These are phyloP conservation scores for Paraurostyla sp. DNA, from an alignment of 73 alveolate species.

Conservation along the genomic window DNA sequence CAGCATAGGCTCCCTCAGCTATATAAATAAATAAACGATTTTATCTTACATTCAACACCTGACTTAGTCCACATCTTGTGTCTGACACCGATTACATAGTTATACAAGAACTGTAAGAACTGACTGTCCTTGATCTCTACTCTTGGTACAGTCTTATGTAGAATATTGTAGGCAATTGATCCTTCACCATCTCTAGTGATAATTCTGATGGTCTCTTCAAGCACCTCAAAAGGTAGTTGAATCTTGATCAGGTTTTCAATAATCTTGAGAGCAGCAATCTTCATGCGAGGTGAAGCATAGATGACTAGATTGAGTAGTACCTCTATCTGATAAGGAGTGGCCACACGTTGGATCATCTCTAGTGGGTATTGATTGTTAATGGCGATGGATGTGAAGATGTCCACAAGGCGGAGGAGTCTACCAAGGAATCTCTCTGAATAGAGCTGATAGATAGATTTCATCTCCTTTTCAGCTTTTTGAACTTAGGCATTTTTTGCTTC, in stretches of 20 bases:
- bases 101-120: conserved; percentile 60
- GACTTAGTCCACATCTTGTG: conserved; percentile 59
- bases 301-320: conserved; percentile 37
- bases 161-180: not conserved
- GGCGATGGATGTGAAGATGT: conserved; percentile 55
- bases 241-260: conserved; percentile 57
- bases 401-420: conserved; percentile 55
- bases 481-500: not conserved
- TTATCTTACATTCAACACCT: conserved; percentile 59
- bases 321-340: conserved; percentile 54
- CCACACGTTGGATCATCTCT: conserved; percentile 63
- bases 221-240: conserved; percentile 53
- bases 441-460: not conserved
- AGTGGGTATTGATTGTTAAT: conserved; percentile 21
- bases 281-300: conserved; percentile 55
- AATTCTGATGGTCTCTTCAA: conserved; percentile 61
- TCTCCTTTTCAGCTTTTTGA: conserved; percentile 44
- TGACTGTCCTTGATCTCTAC: not conserved
- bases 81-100: conserved; percentile 52
- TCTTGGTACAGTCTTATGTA: not conserved
- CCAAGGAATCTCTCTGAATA: conserved; percentile 45
- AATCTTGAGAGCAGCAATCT: conserved; percentile 52
- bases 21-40: not conserved
- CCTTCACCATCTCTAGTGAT: conserved; percentile 5
- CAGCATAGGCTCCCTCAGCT: conserved; percentile 68